These are phyloP conservation scores for Nigrospora osmanthi DNA, from an alignment of 2,329 filamentous ascomycete species.

Conservation along the genomic window DNA sequence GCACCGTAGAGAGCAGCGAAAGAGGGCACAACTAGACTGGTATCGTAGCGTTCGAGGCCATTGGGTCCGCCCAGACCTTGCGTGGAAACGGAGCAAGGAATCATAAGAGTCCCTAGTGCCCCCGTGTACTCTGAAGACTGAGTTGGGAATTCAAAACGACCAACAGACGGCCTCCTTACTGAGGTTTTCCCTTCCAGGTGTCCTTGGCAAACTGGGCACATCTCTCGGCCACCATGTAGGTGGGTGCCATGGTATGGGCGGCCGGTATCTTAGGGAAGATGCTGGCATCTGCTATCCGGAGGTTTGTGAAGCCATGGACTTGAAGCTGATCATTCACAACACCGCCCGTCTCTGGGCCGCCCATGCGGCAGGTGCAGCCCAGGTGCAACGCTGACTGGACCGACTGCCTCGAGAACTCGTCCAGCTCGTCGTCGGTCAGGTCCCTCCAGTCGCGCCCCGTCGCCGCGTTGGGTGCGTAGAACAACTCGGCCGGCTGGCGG, in stretches of 20 bases:
- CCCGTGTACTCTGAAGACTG: too few species aligned
- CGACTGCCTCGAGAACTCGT: slow-evolving; percentile 13
- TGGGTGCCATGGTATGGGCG: slow-evolving; percentile 36
- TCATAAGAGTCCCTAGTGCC: too few species aligned
- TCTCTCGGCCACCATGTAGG: slow-evolving; percentile 37
- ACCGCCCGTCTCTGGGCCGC: slow-evolving; percentile 21
- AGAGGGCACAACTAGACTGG: too few species aligned
- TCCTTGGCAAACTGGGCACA: slow-evolving; percentile 8
- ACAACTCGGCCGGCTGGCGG: slow-evolving; percentile 12
- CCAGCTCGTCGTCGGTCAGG: slow-evolving; percentile 20
- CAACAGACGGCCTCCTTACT: not conserved
- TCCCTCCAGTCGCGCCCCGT: slow-evolving; percentile 12
- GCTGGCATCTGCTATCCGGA: slow-evolving; percentile 32
- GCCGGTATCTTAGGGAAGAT: slow-evolving; percentile 34
- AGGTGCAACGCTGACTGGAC: slow-evolving; percentile 23
- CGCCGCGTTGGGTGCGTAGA: slow-evolving; percentile 11
- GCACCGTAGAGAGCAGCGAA: too few species aligned
- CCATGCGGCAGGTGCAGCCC: slow-evolving; percentile 32
- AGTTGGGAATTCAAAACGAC: too few species aligned
- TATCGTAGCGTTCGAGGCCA: too few species aligned
- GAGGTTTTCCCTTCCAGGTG: not conserved
- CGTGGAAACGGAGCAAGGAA: too few species aligned
- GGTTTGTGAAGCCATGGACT: slow-evolving; percentile 31
- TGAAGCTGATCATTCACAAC: slow-evolving; percentile 29
- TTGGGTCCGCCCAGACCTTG: too few species aligned